These are phyloP conservation scores for Aspergillus vadensis DNA, from an alignment of 2,329 filamentous ascomycete species.

Conservation along the genomic window DNA sequence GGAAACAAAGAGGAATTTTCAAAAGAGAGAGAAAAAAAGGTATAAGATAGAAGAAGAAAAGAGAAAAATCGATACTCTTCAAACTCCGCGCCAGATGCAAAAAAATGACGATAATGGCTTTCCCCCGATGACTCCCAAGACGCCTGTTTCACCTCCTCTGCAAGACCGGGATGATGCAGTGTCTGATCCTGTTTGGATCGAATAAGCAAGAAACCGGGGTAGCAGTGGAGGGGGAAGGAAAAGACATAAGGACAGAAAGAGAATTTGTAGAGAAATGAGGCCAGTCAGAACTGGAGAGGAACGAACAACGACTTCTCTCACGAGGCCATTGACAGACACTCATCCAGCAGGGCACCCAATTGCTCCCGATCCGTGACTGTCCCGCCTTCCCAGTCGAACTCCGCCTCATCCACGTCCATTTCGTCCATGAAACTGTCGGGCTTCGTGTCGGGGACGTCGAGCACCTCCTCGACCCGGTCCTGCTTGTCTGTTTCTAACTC, in stretches of 20 bases:
- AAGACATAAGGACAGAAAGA: conserved; percentile 5
- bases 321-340: conserved; percentile 46
- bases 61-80: conserved; percentile 18
- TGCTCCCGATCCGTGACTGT: conserved; percentile 40
- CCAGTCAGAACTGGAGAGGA: conserved; percentile 16
- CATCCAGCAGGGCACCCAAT: conserved; percentile 42
- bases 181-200: conserved; percentile 7
- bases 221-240: conserved; percentile 2
- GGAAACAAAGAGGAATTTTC: conserved; percentile 13
- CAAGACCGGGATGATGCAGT: conserved; percentile 21
- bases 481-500: conserved; percentile 62
- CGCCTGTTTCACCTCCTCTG: conserved; percentile 30
- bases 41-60: conserved; percentile 21
- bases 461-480: conserved; percentile 33
- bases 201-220: neutral
- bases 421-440: conserved; percentile 31
- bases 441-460: conserved; percentile 21
- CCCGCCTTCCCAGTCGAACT: conserved; percentile 44
- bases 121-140: conserved; percentile 30
- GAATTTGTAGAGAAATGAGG: conserved; percentile 1
- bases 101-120: conserved; percentile 21
- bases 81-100: conserved; percentile 34
- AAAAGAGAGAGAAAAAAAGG: conserved; percentile 13
- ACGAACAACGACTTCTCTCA: conserved; percentile 24
- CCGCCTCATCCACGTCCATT: conserved; percentile 45